Conservation (phyloP, 805 yeast genomes). For the Wickerhamomyces mucosus region DNA sequence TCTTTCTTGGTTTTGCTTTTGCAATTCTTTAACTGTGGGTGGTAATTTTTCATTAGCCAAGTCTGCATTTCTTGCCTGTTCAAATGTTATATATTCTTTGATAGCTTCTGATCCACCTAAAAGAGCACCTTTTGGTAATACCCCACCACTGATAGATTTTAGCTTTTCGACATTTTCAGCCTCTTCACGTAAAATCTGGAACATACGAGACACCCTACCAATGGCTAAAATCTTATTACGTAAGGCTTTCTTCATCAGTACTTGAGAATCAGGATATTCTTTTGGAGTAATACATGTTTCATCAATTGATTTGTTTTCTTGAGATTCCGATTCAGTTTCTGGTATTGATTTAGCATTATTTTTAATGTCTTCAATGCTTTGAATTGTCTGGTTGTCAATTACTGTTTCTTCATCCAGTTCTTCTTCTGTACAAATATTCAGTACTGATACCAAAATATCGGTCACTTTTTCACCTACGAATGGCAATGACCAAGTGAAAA, state of each 20-base stretch:
- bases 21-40: constrained; percentile 56
- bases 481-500: constrained; percentile 94
- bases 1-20: constrained; percentile 35
- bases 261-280: constrained; percentile 15
- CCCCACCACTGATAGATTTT: constrained; percentile 64
- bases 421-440: constrained; percentile 92
- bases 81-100: constrained; percentile 63
- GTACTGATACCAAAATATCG: constrained; percentile 81
- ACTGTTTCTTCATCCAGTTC: constrained; percentile 75
- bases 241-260: constrained; percentile 41
- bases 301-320: background rate
- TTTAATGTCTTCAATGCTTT: constrained; percentile 3
- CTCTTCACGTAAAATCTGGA: constrained; percentile 78
- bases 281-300: constrained; percentile 1
- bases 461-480: constrained; percentile 95
- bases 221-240: constrained; percentile 89
- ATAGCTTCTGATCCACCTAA: constrained; percentile 79
- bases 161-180: constrained; percentile 77
- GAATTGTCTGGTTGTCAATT: constrained; percentile 21
- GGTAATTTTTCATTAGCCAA: constrained; percentile 81
- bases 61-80: constrained; percentile 77
- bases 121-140: constrained; percentile 77
- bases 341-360: constrained; percentile 4
- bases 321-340: background rate
- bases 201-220: constrained; percentile 93